Evolutionary conservation across 768 basidiomycete species (phyloP).

Genomic region (Leccinum ochraceum): DNA sequence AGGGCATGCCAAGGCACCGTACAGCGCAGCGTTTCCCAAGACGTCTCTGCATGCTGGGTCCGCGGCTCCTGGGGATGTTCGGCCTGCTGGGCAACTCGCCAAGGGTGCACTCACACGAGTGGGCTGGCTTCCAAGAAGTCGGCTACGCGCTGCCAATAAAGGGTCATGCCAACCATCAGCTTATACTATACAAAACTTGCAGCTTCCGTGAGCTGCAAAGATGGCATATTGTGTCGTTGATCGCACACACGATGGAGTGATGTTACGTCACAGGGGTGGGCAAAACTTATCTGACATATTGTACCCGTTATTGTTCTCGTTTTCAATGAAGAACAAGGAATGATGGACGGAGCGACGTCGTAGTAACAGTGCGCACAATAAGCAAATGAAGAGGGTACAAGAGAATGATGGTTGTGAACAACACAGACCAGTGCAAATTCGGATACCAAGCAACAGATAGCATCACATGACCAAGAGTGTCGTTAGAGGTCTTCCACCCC

Average conservation of each 20-base stretch:
- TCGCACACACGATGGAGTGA: slow-evolving; percentile 7
- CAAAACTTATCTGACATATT: neutral
- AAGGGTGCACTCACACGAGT: slow-evolving; percentile 48
- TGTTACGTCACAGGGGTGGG: slow-evolving; percentile 12
- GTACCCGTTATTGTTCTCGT: slow-evolving; percentile 13
- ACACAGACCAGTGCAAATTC: slow-evolving; percentile 13
- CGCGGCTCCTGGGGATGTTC: slow-evolving; percentile 56
- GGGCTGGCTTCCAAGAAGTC: slow-evolving; percentile 26
- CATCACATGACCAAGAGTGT: slow-evolving; percentile 33
- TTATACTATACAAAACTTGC: slow-evolving; percentile 26
- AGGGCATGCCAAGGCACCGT: slow-evolving; percentile 24
- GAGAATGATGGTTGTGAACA: slow-evolving; percentile 9
- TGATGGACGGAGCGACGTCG: neutral
- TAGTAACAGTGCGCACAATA: slow-evolving; percentile 18
- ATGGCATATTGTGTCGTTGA: slow-evolving; percentile 3
- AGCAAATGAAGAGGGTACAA: slow-evolving; percentile 14
- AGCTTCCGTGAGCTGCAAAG: slow-evolving; percentile 16
- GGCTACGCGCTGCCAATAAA: slow-evolving; percentile 14
- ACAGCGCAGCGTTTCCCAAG: slow-evolving; percentile 27
- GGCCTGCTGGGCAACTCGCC: slow-evolving; percentile 54
- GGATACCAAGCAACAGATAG: slow-evolving; percentile 22
- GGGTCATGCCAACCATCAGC: slow-evolving; percentile 10
- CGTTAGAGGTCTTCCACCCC: slow-evolving; percentile 13
- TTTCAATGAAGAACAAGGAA: slow-evolving; percentile 9
- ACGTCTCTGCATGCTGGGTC: slow-evolving; percentile 48